These are phyloP conservation scores for Gossypium davidsonii DNA, from an alignment of 441 rosid genomes.

Conservation along the genomic window DNA sequence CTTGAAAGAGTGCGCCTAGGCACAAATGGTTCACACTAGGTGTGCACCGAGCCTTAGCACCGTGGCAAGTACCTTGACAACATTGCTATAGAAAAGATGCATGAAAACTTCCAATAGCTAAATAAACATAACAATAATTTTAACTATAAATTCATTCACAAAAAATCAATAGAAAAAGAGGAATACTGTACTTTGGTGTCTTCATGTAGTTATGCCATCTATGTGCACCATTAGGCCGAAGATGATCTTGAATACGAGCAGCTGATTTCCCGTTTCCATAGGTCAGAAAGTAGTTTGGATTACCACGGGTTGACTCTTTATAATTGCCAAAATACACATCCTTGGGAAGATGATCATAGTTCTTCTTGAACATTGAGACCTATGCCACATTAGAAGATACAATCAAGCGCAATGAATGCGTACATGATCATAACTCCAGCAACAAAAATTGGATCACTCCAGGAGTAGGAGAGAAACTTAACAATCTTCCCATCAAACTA, in stretches of 20 bases:
- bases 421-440: not conserved
- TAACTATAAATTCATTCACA: not conserved
- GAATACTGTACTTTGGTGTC: conserved; percentile 47
- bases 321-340: conserved; percentile 83
- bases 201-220: conserved; percentile 93
- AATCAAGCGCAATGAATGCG: not conserved
- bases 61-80: not conserved
- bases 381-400: conserved; percentile 21
- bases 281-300: conserved; percentile 81
- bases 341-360: conserved; percentile 73
- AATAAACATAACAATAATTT: not conserved
- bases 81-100: not conserved
- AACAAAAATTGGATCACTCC: not conserved
- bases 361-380: conserved; percentile 94
- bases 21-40: not conserved
- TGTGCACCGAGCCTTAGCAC: not conserved
- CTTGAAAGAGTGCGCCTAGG: not conserved
- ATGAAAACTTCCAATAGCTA: not conserved
- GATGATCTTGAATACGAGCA: conserved; percentile 78
- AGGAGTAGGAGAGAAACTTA: conserved; percentile 1
- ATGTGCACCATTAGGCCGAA: conserved; percentile 94
- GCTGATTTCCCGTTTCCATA: conserved; percentile 95
- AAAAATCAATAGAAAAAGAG: not conserved
- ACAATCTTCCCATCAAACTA: not conserved
- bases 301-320: conserved; percentile 74